These are phyloP conservation scores for Ceratocystis colombiana DNA, from an alignment of 2,329 filamentous ascomycete species.

Conservation along the genomic window DNA sequence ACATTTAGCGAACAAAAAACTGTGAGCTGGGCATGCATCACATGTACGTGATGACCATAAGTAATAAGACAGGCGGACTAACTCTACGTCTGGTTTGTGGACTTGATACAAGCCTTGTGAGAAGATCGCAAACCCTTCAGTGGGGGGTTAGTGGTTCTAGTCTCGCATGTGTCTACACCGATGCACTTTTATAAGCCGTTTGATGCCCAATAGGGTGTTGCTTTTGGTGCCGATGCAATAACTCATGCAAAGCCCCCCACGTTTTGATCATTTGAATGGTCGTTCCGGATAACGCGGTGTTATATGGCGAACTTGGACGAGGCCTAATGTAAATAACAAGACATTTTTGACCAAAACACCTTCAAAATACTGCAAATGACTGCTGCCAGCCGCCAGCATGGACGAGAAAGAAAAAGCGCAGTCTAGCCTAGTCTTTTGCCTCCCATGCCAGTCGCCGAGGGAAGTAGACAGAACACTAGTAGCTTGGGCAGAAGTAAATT, in stretches of 20 bases:
- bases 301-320: not conserved
- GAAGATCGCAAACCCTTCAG: not conserved
- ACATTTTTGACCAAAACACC: not conserved
- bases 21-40: conserved; percentile 25
- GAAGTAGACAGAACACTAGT: too few species aligned
- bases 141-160: not conserved
- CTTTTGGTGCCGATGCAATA: conserved; percentile 22
- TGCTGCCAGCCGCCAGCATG: not conserved
- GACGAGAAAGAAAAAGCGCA: not conserved
- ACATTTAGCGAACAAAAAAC: not conserved
- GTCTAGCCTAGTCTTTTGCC: not conserved
- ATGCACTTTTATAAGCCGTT: conserved; percentile 1
- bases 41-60: conserved; percentile 17
- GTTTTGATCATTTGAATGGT: conserved; percentile 12
- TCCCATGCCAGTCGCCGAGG: not conserved
- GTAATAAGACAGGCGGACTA: conserved; percentile 16
- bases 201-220: conserved; percentile 19
- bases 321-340: not conserved
- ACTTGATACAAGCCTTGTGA: not conserved
- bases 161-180: not conserved
- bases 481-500: too few species aligned
- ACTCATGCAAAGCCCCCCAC: conserved; percentile 21
- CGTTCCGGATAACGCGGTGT: not conserved
- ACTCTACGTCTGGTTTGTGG: not conserved
- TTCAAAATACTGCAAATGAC: not conserved